A percentile compares a stretch with the other conserved stretches of the same genome.
Conservation (phyloP, 1,284 basidiomycete genomes). For the Cryptococcus neoformans region DNA sequence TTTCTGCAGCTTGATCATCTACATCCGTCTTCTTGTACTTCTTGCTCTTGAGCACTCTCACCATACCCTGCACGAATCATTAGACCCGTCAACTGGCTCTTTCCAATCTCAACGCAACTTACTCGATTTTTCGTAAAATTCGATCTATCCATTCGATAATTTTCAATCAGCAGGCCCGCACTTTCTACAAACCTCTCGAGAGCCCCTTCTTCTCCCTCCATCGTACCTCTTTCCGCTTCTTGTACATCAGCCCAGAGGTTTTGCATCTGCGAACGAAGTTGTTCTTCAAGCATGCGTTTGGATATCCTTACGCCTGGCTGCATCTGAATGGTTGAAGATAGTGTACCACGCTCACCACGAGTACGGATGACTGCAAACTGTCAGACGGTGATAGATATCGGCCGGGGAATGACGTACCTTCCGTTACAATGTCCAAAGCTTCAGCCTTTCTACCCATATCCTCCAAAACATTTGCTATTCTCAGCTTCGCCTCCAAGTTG, state of each 20-base stretch:
- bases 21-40: slow-evolving; percentile 27
- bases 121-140: slow-evolving; percentile 76
- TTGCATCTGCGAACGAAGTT: slow-evolving; percentile 42
- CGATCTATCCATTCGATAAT: slow-evolving; percentile 78
- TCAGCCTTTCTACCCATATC: slow-evolving; percentile 68
- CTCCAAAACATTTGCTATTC: slow-evolving; percentile 86
- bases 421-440: slow-evolving; percentile 79
- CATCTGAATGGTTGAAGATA: slow-evolving; percentile 23
- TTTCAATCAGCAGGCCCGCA: slow-evolving; percentile 80
- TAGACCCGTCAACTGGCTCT: neutral
- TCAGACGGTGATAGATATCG: neutral
- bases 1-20: slow-evolving; percentile 29
- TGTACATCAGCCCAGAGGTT: slow-evolving; percentile 46
- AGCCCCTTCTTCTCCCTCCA: slow-evolving; percentile 45
- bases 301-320: slow-evolving; percentile 22
- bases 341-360: slow-evolving; percentile 13
- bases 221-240: slow-evolving; percentile 43
- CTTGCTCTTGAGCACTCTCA: slow-evolving; percentile 26
- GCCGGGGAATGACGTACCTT: slow-evolving; percentile 57
- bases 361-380: slow-evolving; percentile 18
- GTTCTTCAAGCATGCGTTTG: slow-evolving; percentile 36
- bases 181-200: slow-evolving; percentile 68
- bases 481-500: slow-evolving; percentile 78
- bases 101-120: slow-evolving; percentile 26
- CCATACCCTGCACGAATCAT: slow-evolving; percentile 31